Base-by-base conservation (phyloP, 1,284 basidiomycete genomes). In the Sanghuangporus sanghuang region DNA sequence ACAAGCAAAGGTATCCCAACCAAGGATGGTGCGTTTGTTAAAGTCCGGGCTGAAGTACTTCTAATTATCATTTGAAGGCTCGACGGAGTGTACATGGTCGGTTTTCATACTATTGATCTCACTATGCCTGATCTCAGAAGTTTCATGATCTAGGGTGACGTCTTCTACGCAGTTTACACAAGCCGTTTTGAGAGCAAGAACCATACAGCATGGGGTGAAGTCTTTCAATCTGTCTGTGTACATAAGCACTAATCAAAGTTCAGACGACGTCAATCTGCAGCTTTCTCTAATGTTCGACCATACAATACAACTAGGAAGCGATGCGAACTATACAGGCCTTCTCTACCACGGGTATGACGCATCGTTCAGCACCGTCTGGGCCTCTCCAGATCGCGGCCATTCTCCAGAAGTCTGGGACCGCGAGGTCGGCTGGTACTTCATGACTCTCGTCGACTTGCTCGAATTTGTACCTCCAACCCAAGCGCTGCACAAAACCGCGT, bases 301-400 rank as follows among this genome's bases (percentile, higher is more conserved):
- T 68, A 78, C 78, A 6, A 58, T 76, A 6, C 79, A 80, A 64
- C 11, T 32, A 4, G 40, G 40, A 2, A 12, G 18, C 36, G 6
- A 39, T n/a, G 56, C 39, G 27, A 73, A 73, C 48, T 66, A 46
- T 18, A 74, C 74, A 0, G 77, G 77, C 18, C 73, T 82, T 4
- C 70, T 83, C 54, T 81, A 81, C 67, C 81, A 82, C 67, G 81
- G 81, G n/a, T 82, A 82, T 68, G 79, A 81, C 68, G 76, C 71
- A 64, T 78, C 78, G 2, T 72, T 78, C 65, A 75, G 70, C 38
- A 72, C 76, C 5, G 67, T 73, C 9, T 83, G 80, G 81, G 79
- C 80, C 5, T 75, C 75, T 12, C 64, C 77, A 0, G 78, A 79
- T 67, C 75, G 79, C 5, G 81, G 81, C 0, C 79, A 79, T 61